A percentile compares a stretch with the other conserved stretches of the same genome.
phyloP scores from a whole-genome alignment of 805 yeast species.

The Wickerhamomyces hampshirensis region DNA sequence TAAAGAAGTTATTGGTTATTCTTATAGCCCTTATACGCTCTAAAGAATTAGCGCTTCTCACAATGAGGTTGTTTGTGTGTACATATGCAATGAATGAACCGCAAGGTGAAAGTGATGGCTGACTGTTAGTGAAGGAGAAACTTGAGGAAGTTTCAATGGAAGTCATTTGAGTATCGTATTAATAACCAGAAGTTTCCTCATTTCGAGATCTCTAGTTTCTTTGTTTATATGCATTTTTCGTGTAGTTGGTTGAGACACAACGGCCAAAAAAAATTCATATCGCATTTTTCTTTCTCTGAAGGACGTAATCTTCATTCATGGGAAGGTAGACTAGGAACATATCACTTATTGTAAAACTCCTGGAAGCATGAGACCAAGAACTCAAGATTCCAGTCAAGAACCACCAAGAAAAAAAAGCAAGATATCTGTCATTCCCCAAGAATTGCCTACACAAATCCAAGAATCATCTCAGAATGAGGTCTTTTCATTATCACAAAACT shows the following conservation, averaged over 20 bases:
- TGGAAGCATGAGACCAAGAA: neutral
- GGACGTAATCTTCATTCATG: too few species aligned
- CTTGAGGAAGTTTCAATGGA: constrained; percentile 11
- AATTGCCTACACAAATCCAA: neutral
- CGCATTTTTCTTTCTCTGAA: too few species aligned
- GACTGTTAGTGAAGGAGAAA: constrained; percentile 9
- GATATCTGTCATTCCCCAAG: neutral
- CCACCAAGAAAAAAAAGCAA: neutral
- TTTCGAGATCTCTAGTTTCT: too few species aligned
- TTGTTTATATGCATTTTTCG: too few species aligned
- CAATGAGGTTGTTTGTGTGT: constrained; percentile 10
- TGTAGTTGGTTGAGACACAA: too few species aligned
- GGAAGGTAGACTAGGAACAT: too few species aligned
- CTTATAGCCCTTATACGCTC: constrained; percentile 8
- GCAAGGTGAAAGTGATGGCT: constrained; percentile 13
- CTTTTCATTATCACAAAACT: neutral
- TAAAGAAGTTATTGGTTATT: constrained; percentile 3
- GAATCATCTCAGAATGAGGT: neutral
- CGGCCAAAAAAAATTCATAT: too few species aligned
- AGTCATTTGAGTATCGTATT: too few species aligned
- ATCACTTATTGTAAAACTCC: too few species aligned
- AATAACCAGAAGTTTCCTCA: too few species aligned
- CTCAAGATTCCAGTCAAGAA: neutral
- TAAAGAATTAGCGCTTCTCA: constrained; percentile 11
- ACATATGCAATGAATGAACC: constrained; percentile 13